Base-by-base conservation (phyloP, 2,329 filamentous ascomycete species). In the Alternaria tenuissima region DNA sequence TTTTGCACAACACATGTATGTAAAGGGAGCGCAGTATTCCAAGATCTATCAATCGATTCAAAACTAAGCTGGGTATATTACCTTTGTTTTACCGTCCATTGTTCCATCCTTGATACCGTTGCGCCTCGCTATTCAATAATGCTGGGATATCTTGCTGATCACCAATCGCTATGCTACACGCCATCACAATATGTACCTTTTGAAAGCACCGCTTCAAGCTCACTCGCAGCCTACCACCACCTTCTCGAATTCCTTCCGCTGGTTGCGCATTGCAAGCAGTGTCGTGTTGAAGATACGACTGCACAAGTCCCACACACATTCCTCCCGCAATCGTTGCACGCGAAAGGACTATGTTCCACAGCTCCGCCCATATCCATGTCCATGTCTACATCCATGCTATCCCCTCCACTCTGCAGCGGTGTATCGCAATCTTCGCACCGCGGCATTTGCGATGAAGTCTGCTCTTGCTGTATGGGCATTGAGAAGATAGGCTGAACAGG, bases 381-480 rank as follows among this genome's bases (percentile, higher is more conserved):
- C 57, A 80, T 65, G 34, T 79, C 77, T 63, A 81, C 58, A 28
- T 79, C 77, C 77, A 80, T 79, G 0, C 67, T 72, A 18, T 77
- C 74, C 1, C 52, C 44, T 11, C 76, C 72, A 2, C 59, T 52
- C 8, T 66, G 61, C 4, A 84, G 59, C 4, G 57, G 16, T 7
- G 73, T 54, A 52, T 83, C 81, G 69, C 82, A 84, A 61, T 83
- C 81, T 18, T 83, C 80, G 59, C 82, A 83, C 12, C 71, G 71
- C 57, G 71, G 66, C 5, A 61, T 56, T 7, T 68, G 62, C 24
- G 47, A 28, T 1, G 18, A 39, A 7, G 57, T 3, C 26, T 63
- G 64, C 9, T 58, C 16, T 34, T 49, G 58, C 53, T 57, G 58
- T n/a, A 60, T 48, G 30, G 69, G 59, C n/a, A 53, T 58, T 4